Base-by-base conservation (phyloP, 768 basidiomycete species). In the Kwoniella botswanensis region DNA sequence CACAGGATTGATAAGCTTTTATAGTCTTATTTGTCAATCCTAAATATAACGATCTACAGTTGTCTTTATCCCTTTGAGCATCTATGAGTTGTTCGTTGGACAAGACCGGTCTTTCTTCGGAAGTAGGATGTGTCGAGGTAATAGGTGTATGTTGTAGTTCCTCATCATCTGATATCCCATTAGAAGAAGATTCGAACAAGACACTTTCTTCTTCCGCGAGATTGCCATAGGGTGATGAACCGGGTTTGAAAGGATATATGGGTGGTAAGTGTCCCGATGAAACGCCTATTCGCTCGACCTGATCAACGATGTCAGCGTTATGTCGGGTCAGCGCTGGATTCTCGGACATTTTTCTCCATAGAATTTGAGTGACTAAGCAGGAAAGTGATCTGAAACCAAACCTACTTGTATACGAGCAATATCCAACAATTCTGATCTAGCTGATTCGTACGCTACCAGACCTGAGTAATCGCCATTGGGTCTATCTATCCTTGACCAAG, bases 211-310 rank as follows among this genome's bases (percentile, higher is more conserved):
- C 68, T 41, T 70, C 60, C 3, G 62, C 54, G 56, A 82, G 72
- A 18, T 70, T 46, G 0, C 76, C 71, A 22, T 71, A 64, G 21
- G 80, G 74, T 1, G 70, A 67, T 4, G 71, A 60, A 3, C 79
- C 50, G 65, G 87, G 86, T 11, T 88, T 87, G 83, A 97, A 98
- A 0, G 94, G 94, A 22, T 90, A 89, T 1, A 84, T 82, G 7
- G 82, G 73, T 5, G 95, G 93, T 43, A 99, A 85, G 81, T 92
- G 90, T 0, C 90, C 90, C 15, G 87, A 84, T 63, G 86, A 86
- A 29, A 94, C 87, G 22, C 96, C 97, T 41, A 98, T 87, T 50
- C 90, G 86, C 80, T 97, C 94, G 57, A 98, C 88, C 94, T 98
- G 73, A 10, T 55, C 42, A 26, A n/a, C 42, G 60, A 52, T 63